phyloP scores from a whole-genome alignment of 345 rosid species.

The Acer saccharum region DNA sequence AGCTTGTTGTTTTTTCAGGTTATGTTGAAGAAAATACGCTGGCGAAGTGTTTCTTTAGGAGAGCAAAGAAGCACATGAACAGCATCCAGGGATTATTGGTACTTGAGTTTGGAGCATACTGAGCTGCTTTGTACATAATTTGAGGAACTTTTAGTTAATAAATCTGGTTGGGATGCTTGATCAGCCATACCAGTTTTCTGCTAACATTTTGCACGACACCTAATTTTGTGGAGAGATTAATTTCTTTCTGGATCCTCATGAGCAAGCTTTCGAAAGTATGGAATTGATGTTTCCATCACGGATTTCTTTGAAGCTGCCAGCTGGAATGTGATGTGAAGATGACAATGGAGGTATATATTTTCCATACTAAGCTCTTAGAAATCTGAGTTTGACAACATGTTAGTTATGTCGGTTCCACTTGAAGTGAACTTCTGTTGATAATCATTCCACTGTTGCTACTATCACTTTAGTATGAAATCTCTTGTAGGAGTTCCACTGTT shows the following conservation, averaged over 20 bases:
- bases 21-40: conserved; percentile 42
- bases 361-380: neutral
- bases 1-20: conserved; percentile 37
- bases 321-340: neutral
- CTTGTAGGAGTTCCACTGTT: neutral
- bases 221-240: neutral
- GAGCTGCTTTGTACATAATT: conserved; percentile 3
- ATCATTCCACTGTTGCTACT: neutral
- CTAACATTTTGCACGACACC: neutral
- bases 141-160: conserved; percentile 2
- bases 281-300: neutral
- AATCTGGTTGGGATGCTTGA: neutral
- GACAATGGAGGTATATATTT: conserved; percentile 3
- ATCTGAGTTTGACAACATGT: conserved; percentile 2
- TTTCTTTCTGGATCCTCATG: neutral
- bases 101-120: neutral
- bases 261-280: neutral
- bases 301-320: neutral
- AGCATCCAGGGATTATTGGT: neutral
- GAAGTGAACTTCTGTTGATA: conserved; percentile 9
- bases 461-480: neutral
- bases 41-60: conserved; percentile 48
- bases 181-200: neutral
- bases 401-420: neutral
- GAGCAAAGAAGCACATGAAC: conserved; percentile 28